phyloP scores from a whole-genome alignment of 805 yeast genomes.

The Ogataea philodendri region DNA sequence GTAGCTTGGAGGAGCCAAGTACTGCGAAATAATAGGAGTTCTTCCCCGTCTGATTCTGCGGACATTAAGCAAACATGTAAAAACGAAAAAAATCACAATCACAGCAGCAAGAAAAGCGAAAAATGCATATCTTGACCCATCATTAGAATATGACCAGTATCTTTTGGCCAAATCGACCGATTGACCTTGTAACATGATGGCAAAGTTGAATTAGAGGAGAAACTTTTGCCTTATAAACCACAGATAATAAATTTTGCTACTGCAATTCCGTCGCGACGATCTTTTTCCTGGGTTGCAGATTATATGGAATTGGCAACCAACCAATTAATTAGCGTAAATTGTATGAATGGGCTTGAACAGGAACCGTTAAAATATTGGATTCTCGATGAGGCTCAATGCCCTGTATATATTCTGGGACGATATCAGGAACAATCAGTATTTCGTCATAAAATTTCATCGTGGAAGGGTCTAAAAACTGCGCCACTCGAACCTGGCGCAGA shows the following conservation, averaged over 20 bases:
- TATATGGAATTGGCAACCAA: not conserved
- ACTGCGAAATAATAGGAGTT: conserved; percentile 62
- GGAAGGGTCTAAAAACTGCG: conserved; percentile 16
- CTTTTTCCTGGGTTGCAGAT: not conserved
- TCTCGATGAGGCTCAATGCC: not conserved
- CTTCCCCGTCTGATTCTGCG: conserved; percentile 50
- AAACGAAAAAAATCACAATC: conserved; percentile 44
- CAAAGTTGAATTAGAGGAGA: too few species aligned
- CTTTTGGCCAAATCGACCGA: conserved; percentile 16
- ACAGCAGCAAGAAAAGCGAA: conserved; percentile 59
- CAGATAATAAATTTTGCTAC: conserved; percentile 2
- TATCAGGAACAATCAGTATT: conserved; percentile 11
- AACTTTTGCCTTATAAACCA: not conserved
- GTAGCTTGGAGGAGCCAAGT: conserved; percentile 65
- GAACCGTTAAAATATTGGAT: too few species aligned
- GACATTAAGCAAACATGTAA: conserved; percentile 54
- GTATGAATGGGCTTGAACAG: too few species aligned
- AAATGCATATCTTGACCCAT: conserved; percentile 58
- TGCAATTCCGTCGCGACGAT: conserved; percentile 4
- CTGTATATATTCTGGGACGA: conserved; percentile 5
- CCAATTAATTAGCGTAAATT: not conserved
- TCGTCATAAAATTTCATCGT: conserved; percentile 15
- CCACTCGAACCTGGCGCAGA: conserved; percentile 13
- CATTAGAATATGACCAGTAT: conserved; percentile 14
- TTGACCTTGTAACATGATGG: conserved; percentile 3